A percentile compares a stretch with the other conserved stretches of the same genome.
phyloP scores from a whole-genome alignment of 805 yeast species.

The Cyberlindnera maclurae region DNA sequence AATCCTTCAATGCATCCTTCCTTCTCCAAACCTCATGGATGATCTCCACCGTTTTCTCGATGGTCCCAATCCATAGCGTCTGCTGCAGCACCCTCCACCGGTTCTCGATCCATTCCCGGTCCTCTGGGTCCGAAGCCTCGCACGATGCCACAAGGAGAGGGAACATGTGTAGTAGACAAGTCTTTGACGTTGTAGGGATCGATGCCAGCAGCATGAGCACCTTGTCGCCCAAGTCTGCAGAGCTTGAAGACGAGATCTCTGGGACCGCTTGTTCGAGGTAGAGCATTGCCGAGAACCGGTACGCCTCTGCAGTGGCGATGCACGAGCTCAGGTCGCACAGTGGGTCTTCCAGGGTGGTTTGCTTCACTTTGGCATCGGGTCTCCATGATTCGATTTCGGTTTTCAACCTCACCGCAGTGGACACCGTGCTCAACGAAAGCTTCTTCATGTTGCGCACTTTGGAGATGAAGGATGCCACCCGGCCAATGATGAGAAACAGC shows the following conservation, averaged over 20 bases:
- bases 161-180: slow-evolving; percentile 54
- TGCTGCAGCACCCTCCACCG: slow-evolving; percentile 50
- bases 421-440: slow-evolving; percentile 41
- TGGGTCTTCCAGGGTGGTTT: slow-evolving; percentile 34
- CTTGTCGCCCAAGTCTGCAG: slow-evolving; percentile 52
- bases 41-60: slow-evolving; percentile 59
- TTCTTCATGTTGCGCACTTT: slow-evolving; percentile 35
- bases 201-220: slow-evolving; percentile 54
- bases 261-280: slow-evolving; percentile 69
- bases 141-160: slow-evolving; percentile 61
- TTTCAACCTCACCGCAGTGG: slow-evolving; percentile 48
- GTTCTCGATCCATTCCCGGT: slow-evolving; percentile 52
- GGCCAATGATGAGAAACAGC: slow-evolving; percentile 56
- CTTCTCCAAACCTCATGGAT: slow-evolving; percentile 68
- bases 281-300: slow-evolving; percentile 49
- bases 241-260: slow-evolving; percentile 48
- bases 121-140: slow-evolving; percentile 52
- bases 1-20: slow-evolving; percentile 31
- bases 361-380: slow-evolving; percentile 31
- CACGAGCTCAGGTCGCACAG: slow-evolving; percentile 53
- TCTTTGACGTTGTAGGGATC: slow-evolving; percentile 51
- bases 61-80: slow-evolving; percentile 58
- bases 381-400: slow-evolving; percentile 50
- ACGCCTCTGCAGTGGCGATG: slow-evolving; percentile 65
- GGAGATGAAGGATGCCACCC: slow-evolving; percentile 49